Evolutionary conservation across 345 rosid species (phyloP).

Genomic region (Passiflora organensis): DNA sequence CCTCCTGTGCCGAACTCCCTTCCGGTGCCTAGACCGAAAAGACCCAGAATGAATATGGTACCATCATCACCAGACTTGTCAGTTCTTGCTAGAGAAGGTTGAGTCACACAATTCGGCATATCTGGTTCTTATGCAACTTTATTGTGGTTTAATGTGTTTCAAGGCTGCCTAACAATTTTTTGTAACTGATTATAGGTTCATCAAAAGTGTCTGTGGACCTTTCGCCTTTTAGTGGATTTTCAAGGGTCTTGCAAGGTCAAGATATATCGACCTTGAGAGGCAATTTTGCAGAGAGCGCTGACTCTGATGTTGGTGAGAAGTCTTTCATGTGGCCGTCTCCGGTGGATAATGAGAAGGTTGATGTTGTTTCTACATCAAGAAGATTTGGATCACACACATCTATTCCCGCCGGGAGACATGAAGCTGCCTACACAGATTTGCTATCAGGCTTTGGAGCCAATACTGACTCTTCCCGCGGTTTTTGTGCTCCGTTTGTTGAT

Average conservation of each 20-base stretch:
- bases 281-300: conserved; percentile 28
- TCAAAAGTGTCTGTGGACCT: conserved; percentile 37
- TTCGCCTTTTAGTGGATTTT: conserved; percentile 29
- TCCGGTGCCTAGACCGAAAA: conserved; percentile 35
- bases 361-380: conserved; percentile 24
- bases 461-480: conserved; percentile 23
- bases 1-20: conserved; percentile 39
- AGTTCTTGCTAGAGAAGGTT: conserved; percentile 42
- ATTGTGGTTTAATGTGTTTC: background rate
- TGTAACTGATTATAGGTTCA: conserved; percentile 28
- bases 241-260: conserved; percentile 55
- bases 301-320: conserved; percentile 26
- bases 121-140: background rate
- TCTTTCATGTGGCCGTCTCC: conserved; percentile 26
- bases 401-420: conserved; percentile 23
- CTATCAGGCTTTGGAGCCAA: conserved; percentile 30
- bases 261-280: conserved; percentile 36
- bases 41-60: conserved; percentile 33
- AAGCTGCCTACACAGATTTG: conserved; percentile 28
- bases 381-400: conserved; percentile 24
- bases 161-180: background rate
- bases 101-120: background rate
- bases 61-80: conserved; percentile 34
- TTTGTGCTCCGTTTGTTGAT: conserved; percentile 16
- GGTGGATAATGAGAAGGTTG: conserved; percentile 23